phyloP scores from a whole-genome alignment of 164 flowering plant species.

The Nymphaea thermarum region DNA sequence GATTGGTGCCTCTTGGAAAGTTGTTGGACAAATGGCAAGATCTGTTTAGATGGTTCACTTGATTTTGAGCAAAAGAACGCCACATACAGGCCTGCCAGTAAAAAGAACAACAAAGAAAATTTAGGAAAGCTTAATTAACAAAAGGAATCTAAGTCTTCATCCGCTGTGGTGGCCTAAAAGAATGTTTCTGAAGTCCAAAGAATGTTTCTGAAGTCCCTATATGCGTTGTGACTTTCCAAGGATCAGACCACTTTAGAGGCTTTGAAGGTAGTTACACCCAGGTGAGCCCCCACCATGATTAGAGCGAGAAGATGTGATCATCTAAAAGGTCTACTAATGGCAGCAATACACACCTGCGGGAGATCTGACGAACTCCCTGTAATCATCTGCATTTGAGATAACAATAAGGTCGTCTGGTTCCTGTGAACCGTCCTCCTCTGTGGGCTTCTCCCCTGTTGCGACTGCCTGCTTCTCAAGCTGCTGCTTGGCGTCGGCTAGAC shows the following conservation, averaged over 20 bases:
- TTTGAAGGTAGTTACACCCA: no score
- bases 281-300: no score
- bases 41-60: conserved; percentile 16
- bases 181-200: neutral
- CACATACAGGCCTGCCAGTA: conserved; percentile 43
- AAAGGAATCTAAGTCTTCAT: neutral
- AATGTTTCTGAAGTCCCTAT: neutral
- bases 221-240: neutral
- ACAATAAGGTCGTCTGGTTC: conserved; percentile 29
- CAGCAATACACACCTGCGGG: conserved; percentile 26
- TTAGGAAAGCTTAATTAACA: neutral
- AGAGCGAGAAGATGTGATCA: no score
- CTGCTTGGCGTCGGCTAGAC: conserved; percentile 43
- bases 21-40: conserved; percentile 31
- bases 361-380: conserved; percentile 41
- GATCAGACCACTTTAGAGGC: neutral
- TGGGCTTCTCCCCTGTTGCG: conserved; percentile 21
- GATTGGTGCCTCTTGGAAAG: conserved; percentile 45
- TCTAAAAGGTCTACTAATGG: no score
- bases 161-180: neutral
- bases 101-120: neutral
- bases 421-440: conserved; percentile 19
- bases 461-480: conserved; percentile 34
- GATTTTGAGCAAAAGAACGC: conserved; percentile 46
- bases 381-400: conserved; percentile 38